These are phyloP conservation scores for Penicillium ochrochloron DNA, from an alignment of 495 filamentous ascomycete genomes.

Conservation along the genomic window DNA sequence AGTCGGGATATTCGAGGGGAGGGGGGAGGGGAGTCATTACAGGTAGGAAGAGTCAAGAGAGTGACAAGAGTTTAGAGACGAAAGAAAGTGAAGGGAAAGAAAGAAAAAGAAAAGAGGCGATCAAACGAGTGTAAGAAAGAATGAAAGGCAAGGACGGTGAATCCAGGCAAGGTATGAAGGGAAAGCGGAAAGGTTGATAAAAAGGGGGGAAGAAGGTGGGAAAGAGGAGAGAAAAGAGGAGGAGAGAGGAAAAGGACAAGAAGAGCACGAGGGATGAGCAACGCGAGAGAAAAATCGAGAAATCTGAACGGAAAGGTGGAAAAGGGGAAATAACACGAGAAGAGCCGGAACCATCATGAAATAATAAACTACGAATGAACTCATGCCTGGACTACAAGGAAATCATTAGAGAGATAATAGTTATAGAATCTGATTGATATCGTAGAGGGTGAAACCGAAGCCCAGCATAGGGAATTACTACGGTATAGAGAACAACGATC, in stretches of 20 bases:
- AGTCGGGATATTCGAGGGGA: slow-evolving; percentile 14
- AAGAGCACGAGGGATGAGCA: neutral
- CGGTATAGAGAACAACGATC: too few species aligned
- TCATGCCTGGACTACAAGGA: neutral
- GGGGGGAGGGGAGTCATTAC: slow-evolving; percentile 29
- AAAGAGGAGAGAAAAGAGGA: neutral
- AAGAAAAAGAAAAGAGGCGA: slow-evolving; percentile 22
- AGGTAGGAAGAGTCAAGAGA: slow-evolving; percentile 26
- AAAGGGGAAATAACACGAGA: slow-evolving; percentile 6
- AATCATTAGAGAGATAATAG: neutral
- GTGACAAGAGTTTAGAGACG: slow-evolving; percentile 12
- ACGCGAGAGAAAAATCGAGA: neutral
- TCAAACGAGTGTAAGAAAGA: slow-evolving; percentile 31
- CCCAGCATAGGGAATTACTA: too few species aligned
- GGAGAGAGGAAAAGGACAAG: neutral
- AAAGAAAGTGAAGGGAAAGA: slow-evolving; percentile 24
- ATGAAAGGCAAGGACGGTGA: slow-evolving; percentile 32
- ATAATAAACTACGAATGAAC: neutral
- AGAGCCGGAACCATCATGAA: neutral
- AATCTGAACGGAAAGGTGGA: neutral
- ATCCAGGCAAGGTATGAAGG: slow-evolving; percentile 39
- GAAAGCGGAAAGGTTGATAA: slow-evolving; percentile 16
- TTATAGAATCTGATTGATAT: neutral
- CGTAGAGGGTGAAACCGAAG: neutral
- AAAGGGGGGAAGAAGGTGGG: neutral